Evolutionary conservation across 163 green algal genomes (phyloP).

Genomic region (Volvox carteri): DNA sequence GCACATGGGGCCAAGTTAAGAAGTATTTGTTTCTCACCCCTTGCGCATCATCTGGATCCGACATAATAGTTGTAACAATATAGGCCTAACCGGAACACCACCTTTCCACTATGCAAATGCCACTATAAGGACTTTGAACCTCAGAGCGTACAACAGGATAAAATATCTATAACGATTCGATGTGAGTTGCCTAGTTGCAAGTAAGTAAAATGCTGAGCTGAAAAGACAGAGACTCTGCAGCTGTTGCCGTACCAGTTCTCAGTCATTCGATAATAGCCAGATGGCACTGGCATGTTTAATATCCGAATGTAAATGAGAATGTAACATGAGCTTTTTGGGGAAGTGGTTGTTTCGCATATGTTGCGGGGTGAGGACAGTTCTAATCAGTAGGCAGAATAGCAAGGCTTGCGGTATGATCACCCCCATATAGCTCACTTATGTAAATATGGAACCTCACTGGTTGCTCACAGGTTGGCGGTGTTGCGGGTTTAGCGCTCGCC

Average conservation of each 20-base stretch:
- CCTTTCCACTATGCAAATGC: neutral
- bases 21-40: conserved; percentile 6
- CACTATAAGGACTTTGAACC: neutral
- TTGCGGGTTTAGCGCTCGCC: conserved; percentile 66
- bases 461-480: conserved; percentile 55
- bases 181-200: neutral
- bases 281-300: no score
- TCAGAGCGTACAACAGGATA: neutral
- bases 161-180: neutral
- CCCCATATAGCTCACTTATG: neutral
- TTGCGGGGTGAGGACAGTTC: conserved; percentile 39
- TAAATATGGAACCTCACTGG: neutral
- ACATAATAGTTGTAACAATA: neutral
- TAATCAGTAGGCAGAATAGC: neutral
- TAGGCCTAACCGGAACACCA: no score
- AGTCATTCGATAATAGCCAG: no score
- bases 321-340: conserved; percentile 21
- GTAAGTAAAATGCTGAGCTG: no score
- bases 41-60: conserved; percentile 29
- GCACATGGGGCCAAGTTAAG: neutral
- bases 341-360: conserved; percentile 50
- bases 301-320: neutral
- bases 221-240: no score
- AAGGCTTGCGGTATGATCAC: neutral
- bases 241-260: neutral